phyloP scores from a whole-genome alignment of 108 stramenopile species.

The Skeletonema costatum region DNA sequence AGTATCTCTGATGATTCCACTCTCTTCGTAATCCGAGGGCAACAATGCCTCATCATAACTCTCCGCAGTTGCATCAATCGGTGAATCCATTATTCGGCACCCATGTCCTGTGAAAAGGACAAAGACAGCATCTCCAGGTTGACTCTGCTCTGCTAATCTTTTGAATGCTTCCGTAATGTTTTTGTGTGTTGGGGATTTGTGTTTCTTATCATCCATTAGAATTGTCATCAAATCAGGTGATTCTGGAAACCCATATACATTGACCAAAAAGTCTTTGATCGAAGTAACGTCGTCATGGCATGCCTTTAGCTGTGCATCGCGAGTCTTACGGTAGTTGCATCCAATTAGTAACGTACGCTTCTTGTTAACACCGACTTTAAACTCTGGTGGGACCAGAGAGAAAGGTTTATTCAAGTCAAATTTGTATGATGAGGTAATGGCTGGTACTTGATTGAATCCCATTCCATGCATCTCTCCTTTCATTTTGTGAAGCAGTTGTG shows the following conservation, averaged over 20 bases:
- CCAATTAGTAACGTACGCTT: conserved; percentile 81
- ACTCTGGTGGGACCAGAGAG: conserved; percentile 71
- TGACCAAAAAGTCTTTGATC: conserved; percentile 89
- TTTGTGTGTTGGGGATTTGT: conserved; percentile 68
- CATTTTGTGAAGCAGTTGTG: conserved; percentile 80
- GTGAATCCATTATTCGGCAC: conserved; percentile 75
- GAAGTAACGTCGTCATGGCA: conserved; percentile 86
- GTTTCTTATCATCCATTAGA: conserved; percentile 77
- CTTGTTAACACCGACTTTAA: conserved; percentile 60
- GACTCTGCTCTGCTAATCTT: conserved; percentile 69
- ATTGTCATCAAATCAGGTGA: conserved; percentile 70
- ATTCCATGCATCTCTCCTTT: conserved; percentile 80
- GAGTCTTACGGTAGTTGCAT: conserved; percentile 73
- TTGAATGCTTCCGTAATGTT: conserved; percentile 85
- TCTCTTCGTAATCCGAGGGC: conserved; percentile 65
- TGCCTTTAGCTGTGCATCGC: conserved; percentile 75
- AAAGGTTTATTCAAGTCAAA: conserved; percentile 75
- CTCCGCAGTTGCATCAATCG: conserved; percentile 59
- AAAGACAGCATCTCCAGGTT: conserved; percentile 89
- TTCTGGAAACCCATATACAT: conserved; percentile 86
- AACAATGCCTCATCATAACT: conserved; percentile 83
- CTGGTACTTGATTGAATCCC: conserved; percentile 78
- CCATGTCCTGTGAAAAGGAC: conserved; percentile 88
- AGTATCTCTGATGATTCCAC: conserved; percentile 84
- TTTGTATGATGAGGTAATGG: conserved; percentile 71